These are phyloP conservation scores for Phialemoniopsis sp. DNA, from an alignment of 2,329 filamentous ascomycete genomes.

Conservation along the genomic window DNA sequence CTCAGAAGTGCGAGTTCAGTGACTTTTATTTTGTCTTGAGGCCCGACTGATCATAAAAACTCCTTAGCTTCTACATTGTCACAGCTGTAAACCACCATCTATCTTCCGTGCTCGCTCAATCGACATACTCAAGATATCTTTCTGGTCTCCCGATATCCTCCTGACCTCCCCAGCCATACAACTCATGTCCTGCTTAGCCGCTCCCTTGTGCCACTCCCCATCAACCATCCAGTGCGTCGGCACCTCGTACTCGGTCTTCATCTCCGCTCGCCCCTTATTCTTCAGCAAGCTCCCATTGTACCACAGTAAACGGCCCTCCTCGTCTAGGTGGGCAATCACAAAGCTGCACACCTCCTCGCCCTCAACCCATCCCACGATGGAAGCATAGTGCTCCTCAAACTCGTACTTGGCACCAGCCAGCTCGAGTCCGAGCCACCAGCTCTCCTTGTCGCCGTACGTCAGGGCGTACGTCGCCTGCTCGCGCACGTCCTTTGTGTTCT, in stretches of 20 bases:
- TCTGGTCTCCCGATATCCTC: constrained; percentile 10
- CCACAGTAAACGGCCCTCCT: constrained; percentile 30
- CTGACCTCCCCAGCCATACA: constrained; percentile 23
- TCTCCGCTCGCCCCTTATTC: constrained; percentile 24
- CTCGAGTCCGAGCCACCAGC: constrained; percentile 40
- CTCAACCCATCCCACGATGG: constrained; percentile 30
- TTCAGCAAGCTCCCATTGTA: constrained; percentile 37
- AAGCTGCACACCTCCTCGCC: constrained; percentile 28
- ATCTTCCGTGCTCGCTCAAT: no score
- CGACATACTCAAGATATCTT: not conserved
- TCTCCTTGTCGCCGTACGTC: constrained; percentile 41
- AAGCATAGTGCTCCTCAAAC: constrained; percentile 35
- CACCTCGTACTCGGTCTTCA: constrained; percentile 21
- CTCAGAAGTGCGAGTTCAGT: no score
- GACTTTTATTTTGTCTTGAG: no score
- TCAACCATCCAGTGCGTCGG: constrained; percentile 35
- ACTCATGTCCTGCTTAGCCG: constrained; percentile 25
- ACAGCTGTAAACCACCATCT: no score
- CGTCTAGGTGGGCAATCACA: constrained; percentile 36
- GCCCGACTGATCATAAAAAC: no score
- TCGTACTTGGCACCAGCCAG: constrained; percentile 28
- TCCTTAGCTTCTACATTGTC: no score
- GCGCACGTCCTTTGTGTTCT: constrained; percentile 33
- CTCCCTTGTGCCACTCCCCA: constrained; percentile 28
- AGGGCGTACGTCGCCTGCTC: constrained; percentile 33